A percentile compares a stretch with the other conserved stretches of the same genome.
These are phyloP conservation scores for Phoma sp. DNA, from an alignment of 2,329 filamentous ascomycete genomes.

Conservation along the genomic window DNA sequence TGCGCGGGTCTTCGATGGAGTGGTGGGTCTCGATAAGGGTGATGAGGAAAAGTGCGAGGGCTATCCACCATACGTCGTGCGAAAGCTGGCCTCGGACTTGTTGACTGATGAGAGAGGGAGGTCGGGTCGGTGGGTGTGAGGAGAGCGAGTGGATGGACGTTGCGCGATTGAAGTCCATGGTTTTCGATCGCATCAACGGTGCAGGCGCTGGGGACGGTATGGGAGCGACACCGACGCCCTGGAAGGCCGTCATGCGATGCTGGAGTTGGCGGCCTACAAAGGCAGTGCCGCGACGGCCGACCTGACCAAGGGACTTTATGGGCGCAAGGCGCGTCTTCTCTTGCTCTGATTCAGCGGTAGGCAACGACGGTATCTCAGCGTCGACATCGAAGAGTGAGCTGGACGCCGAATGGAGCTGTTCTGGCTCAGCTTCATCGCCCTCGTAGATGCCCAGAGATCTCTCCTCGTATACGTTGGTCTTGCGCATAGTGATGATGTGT, in stretches of 20 bases:
- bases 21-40: slow-evolving; percentile 32
- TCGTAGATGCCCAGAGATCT: slow-evolving; percentile 28
- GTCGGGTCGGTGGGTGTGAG: slow-evolving; percentile 19
- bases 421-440: slow-evolving; percentile 26
- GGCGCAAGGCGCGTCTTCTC: slow-evolving; percentile 18
- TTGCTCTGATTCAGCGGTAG: slow-evolving; percentile 7
- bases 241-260: slow-evolving; percentile 29
- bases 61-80: slow-evolving; percentile 34
- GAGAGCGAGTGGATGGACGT: slow-evolving; percentile 27
- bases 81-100: slow-evolving; percentile 32
- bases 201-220: slow-evolving; percentile 14
- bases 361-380: slow-evolving; percentile 18
- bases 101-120: slow-evolving; percentile 29
- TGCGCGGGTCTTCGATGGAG: slow-evolving; percentile 27
- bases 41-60: slow-evolving; percentile 30
- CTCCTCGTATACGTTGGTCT: slow-evolving; percentile 32
- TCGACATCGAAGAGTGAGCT: slow-evolving; percentile 30
- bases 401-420: slow-evolving; percentile 29
- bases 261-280: slow-evolving; percentile 31
- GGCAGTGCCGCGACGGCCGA: slow-evolving; percentile 25
- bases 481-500: slow-evolving; percentile 33
- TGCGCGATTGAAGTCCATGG: slow-evolving; percentile 27
- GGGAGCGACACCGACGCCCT: slow-evolving; percentile 29
- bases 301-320: slow-evolving; percentile 11
- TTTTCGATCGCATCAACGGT: slow-evolving; percentile 16